Evolutionary conservation across 768 basidiomycete genomes (phyloP).

Genomic region (Kondoa subrosea): DNA sequence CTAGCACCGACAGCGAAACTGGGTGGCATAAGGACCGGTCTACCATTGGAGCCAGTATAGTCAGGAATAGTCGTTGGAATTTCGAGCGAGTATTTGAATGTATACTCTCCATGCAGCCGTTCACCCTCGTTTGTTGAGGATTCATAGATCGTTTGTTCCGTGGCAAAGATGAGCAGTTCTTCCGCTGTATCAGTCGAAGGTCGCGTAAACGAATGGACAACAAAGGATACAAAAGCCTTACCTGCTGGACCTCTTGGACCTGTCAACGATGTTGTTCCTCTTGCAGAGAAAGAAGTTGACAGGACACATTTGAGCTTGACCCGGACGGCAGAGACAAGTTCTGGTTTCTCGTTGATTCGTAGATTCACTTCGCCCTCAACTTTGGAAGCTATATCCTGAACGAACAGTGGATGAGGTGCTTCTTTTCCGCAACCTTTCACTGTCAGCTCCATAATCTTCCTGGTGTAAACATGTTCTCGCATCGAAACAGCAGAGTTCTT

Average conservation of each 20-base stretch:
- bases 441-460: conserved; percentile 2
- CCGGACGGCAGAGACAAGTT: background rate
- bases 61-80: background rate
- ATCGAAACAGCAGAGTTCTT: background rate
- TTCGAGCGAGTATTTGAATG: background rate
- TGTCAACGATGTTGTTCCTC: background rate
- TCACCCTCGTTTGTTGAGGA: background rate
- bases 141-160: background rate
- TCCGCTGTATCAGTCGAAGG: background rate
- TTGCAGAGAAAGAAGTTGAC: background rate
- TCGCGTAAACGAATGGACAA: background rate
- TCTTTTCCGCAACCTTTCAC: background rate
- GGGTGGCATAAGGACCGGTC: background rate
- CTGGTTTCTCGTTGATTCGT: background rate
- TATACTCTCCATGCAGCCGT: background rate
- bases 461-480: conserved; percentile 1
- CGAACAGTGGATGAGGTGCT: background rate
- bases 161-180: background rate
- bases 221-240: background rate
- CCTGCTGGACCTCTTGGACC: background rate
- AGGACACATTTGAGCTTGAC: conserved; percentile 8
- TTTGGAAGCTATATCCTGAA: background rate
- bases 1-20: background rate
- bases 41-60: background rate
- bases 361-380: background rate